Percentiles rank a stretch among this genome's conserved stretches.
Evolutionary conservation across 805 yeast genomes (phyloP).

Genomic region (Suhomyces sp.): DNA sequence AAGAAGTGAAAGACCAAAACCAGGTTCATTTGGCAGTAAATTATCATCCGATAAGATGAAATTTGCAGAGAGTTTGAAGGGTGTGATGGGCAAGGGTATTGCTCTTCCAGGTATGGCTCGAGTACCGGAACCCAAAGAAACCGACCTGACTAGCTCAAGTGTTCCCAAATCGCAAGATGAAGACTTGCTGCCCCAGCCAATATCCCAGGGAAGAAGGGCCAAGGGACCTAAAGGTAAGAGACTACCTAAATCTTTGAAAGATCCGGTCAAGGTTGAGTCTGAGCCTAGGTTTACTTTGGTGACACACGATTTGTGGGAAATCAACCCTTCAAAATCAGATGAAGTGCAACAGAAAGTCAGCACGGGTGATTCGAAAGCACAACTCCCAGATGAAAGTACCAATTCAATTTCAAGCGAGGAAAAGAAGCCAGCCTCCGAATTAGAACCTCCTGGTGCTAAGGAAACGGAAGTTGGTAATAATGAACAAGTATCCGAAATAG

Average conservation of each 20-base stretch:
- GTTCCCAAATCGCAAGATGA: constrained; percentile 2
- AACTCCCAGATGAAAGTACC: not conserved
- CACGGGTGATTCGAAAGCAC: not conserved
- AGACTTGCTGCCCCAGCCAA: constrained; percentile 7
- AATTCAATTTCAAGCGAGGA: not conserved
- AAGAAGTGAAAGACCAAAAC: not conserved
- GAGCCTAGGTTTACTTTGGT: constrained; percentile 33
- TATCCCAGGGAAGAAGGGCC: constrained; percentile 47
- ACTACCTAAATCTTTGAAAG: constrained; percentile 56
- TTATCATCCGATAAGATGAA: constrained; percentile 38
- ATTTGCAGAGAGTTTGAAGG: constrained; percentile 59
- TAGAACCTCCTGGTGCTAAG: not conserved
- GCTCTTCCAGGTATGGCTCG: constrained; percentile 50
- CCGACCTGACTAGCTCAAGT: not conserved
- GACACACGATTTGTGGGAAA: constrained; percentile 38
- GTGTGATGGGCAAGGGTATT: constrained; percentile 51
- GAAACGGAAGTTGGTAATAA: not conserved
- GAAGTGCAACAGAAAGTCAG: constrained; percentile 1
- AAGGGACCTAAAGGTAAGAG: constrained; percentile 75
- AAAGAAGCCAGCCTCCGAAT: not conserved
- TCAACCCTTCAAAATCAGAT: constrained; percentile 10
- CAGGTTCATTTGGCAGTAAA: constrained; percentile 10
- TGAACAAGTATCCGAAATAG: not conserved
- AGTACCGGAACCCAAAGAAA: not conserved
- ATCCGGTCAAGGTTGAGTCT: constrained; percentile 33